Evolutionary conservation across 768 basidiomycete species (phyloP).

Genomic region (Boletellus emodensis): DNA sequence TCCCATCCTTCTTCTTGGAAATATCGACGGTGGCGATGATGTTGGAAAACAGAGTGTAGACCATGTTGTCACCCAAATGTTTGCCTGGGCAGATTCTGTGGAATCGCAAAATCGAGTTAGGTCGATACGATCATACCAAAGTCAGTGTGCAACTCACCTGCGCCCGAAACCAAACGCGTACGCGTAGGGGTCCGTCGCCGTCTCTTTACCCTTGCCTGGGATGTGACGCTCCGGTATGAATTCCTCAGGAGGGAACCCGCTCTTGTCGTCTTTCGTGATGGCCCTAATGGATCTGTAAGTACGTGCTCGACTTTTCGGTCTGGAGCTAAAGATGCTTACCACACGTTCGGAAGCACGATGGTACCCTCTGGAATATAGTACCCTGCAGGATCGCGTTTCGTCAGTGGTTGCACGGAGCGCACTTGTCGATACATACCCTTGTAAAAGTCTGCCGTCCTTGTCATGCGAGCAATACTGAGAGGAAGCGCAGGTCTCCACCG

Average conservation of each 20-base stretch:
- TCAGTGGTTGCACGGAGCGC: background rate
- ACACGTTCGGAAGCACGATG: constrained; percentile 14
- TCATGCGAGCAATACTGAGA: constrained; percentile 13
- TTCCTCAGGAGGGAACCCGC: constrained; percentile 14
- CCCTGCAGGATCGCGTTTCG: background rate
- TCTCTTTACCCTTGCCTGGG: constrained; percentile 2
- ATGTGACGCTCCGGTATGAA: constrained; percentile 15
- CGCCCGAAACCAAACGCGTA: constrained; percentile 17
- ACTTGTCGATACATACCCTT: background rate
- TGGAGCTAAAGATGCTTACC: constrained; percentile 1
- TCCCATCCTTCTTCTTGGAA: constrained; percentile 4
- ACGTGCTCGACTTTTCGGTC: background rate
- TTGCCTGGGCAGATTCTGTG: constrained; percentile 12
- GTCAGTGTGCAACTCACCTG: background rate
- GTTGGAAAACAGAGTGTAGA: constrained; percentile 9
- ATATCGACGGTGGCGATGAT: constrained; percentile 7
- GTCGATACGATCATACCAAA: background rate
- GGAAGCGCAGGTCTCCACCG: constrained; percentile 10
- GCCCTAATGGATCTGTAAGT: constrained; percentile 3
- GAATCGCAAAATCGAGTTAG: too few relatives aligned
- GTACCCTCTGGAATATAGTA: constrained; percentile 12
- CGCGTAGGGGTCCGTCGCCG: constrained; percentile 6
- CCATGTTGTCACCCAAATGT: constrained; percentile 8
- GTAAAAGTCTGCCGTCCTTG: constrained; percentile 7
- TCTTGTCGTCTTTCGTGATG: constrained; percentile 14